A percentile compares a stretch with the other conserved stretches of the same genome.
Evolutionary conservation across 2,329 filamentous ascomycete genomes (phyloP).

Genomic region (Alternaria triticimaculans): DNA sequence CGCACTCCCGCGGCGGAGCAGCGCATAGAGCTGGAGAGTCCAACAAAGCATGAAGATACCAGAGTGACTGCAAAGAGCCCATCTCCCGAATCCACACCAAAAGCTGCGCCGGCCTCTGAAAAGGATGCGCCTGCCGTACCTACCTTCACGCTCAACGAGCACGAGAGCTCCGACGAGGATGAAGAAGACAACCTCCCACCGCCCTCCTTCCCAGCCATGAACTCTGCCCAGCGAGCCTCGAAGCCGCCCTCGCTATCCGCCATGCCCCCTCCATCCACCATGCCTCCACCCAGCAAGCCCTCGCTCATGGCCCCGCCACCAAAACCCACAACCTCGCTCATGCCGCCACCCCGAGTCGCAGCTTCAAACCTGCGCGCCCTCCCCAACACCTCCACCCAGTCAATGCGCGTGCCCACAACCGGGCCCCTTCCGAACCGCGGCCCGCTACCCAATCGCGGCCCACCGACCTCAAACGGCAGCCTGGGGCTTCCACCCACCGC

Average conservation of each 20-base stretch:
- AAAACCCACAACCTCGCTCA: conserved; percentile 37
- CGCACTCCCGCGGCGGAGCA: conserved; percentile 19
- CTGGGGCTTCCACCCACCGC: conserved; percentile 43
- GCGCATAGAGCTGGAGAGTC: conserved; percentile 20
- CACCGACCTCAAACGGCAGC: conserved; percentile 51
- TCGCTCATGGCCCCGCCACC: conserved; percentile 47
- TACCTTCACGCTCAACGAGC: conserved; percentile 47
- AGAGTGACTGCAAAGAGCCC: conserved; percentile 1
- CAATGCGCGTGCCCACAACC: conserved; percentile 51
- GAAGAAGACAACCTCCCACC: conserved; percentile 47
- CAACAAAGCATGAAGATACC: conserved; percentile 5
- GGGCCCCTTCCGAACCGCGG: conserved; percentile 59
- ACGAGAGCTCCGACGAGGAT: conserved; percentile 38
- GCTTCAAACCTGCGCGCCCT: conserved; percentile 46
- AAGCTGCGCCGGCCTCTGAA: conserved; percentile 27
- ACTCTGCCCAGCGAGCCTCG: conserved; percentile 55
- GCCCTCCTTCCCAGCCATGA: conserved; percentile 54
- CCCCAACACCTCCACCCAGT: conserved; percentile 30
- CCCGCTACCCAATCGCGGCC: conserved; percentile 50
- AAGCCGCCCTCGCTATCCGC: conserved; percentile 12
- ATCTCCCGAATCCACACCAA: conserved; percentile 44
- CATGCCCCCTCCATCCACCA: conserved; percentile 22
- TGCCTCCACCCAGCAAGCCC: conserved; percentile 24
- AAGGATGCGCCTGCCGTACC: conserved; percentile 33
- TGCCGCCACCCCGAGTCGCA: conserved; percentile 47